Evolutionary conservation across 179 eudicot genomes (phyloP).

Genomic region (Patellifolia procumbens): DNA sequence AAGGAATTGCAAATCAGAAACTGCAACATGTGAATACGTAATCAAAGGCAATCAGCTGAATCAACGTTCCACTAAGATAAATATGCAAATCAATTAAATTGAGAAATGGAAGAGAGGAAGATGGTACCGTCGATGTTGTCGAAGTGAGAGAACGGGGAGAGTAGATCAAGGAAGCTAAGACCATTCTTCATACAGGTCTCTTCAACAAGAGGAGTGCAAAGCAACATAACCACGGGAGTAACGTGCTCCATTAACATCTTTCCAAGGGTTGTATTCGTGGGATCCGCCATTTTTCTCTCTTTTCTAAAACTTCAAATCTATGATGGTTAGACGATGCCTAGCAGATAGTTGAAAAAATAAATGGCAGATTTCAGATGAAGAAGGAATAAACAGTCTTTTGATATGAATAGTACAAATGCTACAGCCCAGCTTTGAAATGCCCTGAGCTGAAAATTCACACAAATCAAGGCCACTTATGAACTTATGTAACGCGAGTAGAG

Average conservation of each 20-base stretch:
- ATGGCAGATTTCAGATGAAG: too few relatives aligned
- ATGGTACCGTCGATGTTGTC: conserved; percentile 76
- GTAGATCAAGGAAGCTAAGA: conserved; percentile 61
- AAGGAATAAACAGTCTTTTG: too few relatives aligned
- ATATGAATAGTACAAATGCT: too few relatives aligned
- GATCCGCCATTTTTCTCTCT: conserved; percentile 53
- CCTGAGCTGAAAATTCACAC: too few relatives aligned
- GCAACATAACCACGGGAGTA: conserved; percentile 85
- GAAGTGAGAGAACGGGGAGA: conserved; percentile 70
- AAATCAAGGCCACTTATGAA: too few relatives aligned
- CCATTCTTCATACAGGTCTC: conserved; percentile 61
- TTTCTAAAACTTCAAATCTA: neutral
- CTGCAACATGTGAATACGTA: neutral
- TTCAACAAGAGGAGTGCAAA: conserved; percentile 72
- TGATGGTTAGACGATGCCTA: neutral
- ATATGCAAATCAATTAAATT: neutral
- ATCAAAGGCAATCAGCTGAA: neutral
- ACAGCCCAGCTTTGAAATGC: too few relatives aligned
- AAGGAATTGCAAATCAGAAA: too few relatives aligned
- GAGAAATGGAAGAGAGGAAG: neutral
- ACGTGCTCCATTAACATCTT: conserved; percentile 75
- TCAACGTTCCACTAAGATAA: neutral
- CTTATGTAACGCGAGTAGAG: too few relatives aligned
- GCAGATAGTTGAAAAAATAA: neutral
- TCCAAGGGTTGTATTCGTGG: conserved; percentile 63